Conservation (phyloP, 306 rosid genomes). For the Arachis hypogaea region DNA sequence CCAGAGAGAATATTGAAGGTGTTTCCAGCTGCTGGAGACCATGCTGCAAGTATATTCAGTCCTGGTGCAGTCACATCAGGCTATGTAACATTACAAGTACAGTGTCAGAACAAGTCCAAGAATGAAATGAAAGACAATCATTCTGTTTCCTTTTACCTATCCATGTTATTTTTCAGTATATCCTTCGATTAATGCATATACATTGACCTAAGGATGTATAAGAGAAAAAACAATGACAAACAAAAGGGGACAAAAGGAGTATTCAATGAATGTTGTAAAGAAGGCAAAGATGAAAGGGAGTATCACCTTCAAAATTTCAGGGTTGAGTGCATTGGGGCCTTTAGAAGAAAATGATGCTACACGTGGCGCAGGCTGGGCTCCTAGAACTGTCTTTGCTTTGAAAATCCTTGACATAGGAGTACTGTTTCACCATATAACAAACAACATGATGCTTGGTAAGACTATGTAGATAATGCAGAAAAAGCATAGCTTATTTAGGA, state of each 20-base stretch:
- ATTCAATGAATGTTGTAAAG: background rate
- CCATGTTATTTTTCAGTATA: too few species aligned
- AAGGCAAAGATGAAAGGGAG: slow-evolving; percentile 8
- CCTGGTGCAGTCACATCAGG: slow-evolving; percentile 92
- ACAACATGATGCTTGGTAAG: slow-evolving; percentile 22
- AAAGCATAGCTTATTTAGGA: slow-evolving; percentile 8
- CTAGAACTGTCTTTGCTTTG: slow-evolving; percentile 66
- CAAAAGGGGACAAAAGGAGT: too few species aligned
- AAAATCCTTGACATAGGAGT: slow-evolving; percentile 58
- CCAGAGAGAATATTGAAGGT: slow-evolving; percentile 77
- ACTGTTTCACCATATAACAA: slow-evolving; percentile 47
- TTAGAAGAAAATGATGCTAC: slow-evolving; percentile 79
- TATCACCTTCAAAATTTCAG: slow-evolving; percentile 82
- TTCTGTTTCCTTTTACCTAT: too few species aligned
- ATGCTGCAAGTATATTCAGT: slow-evolving; percentile 84
- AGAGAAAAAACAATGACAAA: too few species aligned
- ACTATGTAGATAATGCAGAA: slow-evolving; percentile 23
- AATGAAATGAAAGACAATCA: slow-evolving; percentile 4
- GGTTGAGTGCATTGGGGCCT: slow-evolving; percentile 82
- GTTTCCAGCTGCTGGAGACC: slow-evolving; percentile 74
- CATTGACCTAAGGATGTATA: too few species aligned
- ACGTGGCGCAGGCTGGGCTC: slow-evolving; percentile 76
- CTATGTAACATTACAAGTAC: slow-evolving; percentile 47
- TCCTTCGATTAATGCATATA: too few species aligned
- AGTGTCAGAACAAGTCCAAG: slow-evolving; percentile 27